Evolutionary conservation across 2,329 filamentous ascomycete genomes (phyloP), one percentile per base, ranked within the genome.

Genomic region (Pseudonectria buxi): DNA sequence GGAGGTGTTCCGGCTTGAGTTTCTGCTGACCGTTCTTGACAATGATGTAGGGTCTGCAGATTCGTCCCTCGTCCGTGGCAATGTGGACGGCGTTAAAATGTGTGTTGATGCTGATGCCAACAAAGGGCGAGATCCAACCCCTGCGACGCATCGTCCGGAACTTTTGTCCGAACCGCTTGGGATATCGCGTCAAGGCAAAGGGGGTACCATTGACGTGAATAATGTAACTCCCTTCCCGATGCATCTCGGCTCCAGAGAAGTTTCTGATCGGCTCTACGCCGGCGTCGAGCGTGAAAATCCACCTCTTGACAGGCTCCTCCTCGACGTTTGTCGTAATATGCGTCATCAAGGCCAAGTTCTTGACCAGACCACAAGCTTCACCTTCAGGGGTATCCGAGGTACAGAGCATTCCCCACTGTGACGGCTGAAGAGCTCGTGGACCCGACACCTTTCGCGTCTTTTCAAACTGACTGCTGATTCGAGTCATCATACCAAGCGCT

Each of bases 401-500:
- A 57, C 92, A 98, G 36, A 98, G 71, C 89, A 98, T 95, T 50
- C 92, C 92, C 67, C 95, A 98, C 50, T 98, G 92, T 1, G 92
- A 98, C 6, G 92, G 89, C 56, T 98, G 92, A 32, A 98, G 71
- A 13, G 94, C 92, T 74, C 92, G 82, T 52, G 94, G 92, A 47
- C 94, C 94, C 56, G 83, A 89, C 42, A 98, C 89, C 63, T 98
- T 98, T 50, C 92, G 72, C 3, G 92, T 96, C 72, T 98, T 98
- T 59, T 98, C 92, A 55, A 98, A 98, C 66, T 98, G 92, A 73
- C 86, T 94, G 60, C 84, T 92, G 54, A 98, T 96, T 61, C 92
- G 77, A 11, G 92, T 98, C 92, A 98, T 98, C 94, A 98, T 98
- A 44, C 94, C 94, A 18, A 98, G 76, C 18, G 92, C 92, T 44